Base-by-base conservation (phyloP, 2,329 filamentous ascomycete genomes). In the Cladophialophora carrionii region DNA sequence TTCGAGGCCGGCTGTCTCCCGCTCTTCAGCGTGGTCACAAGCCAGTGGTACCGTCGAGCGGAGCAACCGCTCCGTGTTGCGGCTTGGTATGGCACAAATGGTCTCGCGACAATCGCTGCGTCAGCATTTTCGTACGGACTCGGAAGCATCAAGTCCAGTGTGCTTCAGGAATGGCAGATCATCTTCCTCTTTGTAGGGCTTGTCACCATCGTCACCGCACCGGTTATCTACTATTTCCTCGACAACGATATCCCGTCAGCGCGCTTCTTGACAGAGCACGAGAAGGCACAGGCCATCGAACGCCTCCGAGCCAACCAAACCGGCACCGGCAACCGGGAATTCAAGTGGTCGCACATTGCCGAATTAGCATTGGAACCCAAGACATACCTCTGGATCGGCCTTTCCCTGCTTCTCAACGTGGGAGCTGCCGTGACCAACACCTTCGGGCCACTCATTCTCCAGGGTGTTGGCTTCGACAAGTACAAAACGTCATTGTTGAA, bases 81-180 rank as follows among this genome's bases (percentile, higher is more conserved):
- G 0, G 82, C 83, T n/a, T 90, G 87, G 87, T 90, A 90, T 69
- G 80, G 84, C 3, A 87, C 85, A 0, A 88, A 85, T 58, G 85
- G 86, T 0, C 64, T 82, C 0, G 84, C 84, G 0, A 87, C 82
- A 5, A 85, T 88, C 48, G 74, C 86, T 12, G 86, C 85, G 0
- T 84, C 83, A 0, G 78, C 81, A 0, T 71, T 87, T 14, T 85
- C 85, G 0, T 87, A 82, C 63, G 86, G 84, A 0, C 75, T 88
- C 17, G 84, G 83, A 0, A 83, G 86, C 58, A 84, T 87, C 63
- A 69, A 79, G 12, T 78, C 78, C 0, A 70, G 74, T 31, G 62
- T 74, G 1, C 75, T 84, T 57, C 76, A 75, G 26, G 76, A 79
- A 52, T 85, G 82, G 83, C 82, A 84, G 69, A 84, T 84, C 60